Percentiles rank a stretch among this genome's conserved stretches.
These are phyloP conservation scores for Lagenaria siceraria DNA, from an alignment of 306 rosid species.

Conservation along the genomic window DNA sequence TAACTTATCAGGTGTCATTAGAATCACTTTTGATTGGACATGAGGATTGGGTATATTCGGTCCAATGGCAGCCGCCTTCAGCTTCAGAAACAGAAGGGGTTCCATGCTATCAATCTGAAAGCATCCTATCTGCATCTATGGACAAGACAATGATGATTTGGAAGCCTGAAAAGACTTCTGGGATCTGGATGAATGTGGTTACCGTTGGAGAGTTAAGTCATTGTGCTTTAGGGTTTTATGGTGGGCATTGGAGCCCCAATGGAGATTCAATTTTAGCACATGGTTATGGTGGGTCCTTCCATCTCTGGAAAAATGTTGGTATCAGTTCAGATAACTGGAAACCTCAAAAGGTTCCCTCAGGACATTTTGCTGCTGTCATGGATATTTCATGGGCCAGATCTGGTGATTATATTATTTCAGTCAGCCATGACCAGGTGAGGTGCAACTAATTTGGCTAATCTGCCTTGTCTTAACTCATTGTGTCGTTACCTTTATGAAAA, in stretches of 20 bases:
- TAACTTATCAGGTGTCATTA: constrained; percentile 66
- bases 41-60: constrained; percentile 98
- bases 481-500: neutral
- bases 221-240: constrained; percentile 91
- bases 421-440: constrained; percentile 89
- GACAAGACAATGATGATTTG: constrained; percentile 99
- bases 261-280: constrained; percentile 88
- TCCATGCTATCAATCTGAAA: constrained; percentile 51
- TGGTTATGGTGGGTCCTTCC: constrained; percentile 96
- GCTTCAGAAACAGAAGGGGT: constrained; percentile 27
- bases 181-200: constrained; percentile 97
- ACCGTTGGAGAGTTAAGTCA: constrained; percentile 95
- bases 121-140: constrained; percentile 96
- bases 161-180: constrained; percentile 89
- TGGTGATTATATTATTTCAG: constrained; percentile 71
- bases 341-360: constrained; percentile 95
- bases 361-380: constrained; percentile 78
- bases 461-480: neutral
- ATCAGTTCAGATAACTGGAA: constrained; percentile 50
- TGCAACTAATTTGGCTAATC: neutral
- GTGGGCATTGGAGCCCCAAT: constrained; percentile 88
- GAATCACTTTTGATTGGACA: constrained; percentile 94
- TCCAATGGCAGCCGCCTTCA: constrained; percentile 80
- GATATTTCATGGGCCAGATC: constrained; percentile 78
- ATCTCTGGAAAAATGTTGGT: constrained; percentile 85